Conservation (phyloP, 2,329 filamentous ascomycete genomes). For the Epichloe amarillans region DNA sequence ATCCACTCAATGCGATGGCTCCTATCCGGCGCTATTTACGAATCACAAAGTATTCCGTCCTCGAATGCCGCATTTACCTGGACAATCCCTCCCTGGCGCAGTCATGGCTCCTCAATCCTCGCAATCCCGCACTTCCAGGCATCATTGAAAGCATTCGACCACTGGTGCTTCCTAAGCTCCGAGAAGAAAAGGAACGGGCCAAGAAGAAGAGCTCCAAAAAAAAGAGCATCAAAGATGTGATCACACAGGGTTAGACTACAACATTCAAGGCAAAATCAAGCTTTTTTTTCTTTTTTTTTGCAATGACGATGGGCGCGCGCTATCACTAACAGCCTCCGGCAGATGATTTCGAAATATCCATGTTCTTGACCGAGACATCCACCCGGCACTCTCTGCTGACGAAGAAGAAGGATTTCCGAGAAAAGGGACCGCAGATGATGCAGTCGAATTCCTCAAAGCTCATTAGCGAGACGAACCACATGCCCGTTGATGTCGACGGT, state of each 20-base stretch:
- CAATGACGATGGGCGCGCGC: neutral
- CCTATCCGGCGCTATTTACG: conserved; percentile 80
- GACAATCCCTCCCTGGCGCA: conserved; percentile 75
- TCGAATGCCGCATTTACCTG: conserved; percentile 95
- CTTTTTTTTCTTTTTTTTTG: neutral
- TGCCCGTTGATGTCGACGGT: conserved; percentile 34
- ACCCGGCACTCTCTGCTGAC: conserved; percentile 77
- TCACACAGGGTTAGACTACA: conserved; percentile 51
- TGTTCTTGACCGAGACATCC: conserved; percentile 79
- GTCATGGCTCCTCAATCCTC: conserved; percentile 70
- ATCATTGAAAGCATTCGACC: conserved; percentile 79
- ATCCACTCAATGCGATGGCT: conserved; percentile 45
- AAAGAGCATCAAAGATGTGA: conserved; percentile 79
- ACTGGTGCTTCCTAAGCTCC: conserved; percentile 76
- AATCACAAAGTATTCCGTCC: conserved; percentile 82
- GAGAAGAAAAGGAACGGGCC: conserved; percentile 59
- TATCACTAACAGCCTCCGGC: conserved; percentile 3
- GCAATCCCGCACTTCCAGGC: conserved; percentile 62
- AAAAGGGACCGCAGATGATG: conserved; percentile 38
- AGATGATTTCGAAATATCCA: conserved; percentile 94
- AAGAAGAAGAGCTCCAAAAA: conserved; percentile 55
- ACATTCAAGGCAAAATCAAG: neutral
- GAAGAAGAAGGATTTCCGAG: conserved; percentile 68
- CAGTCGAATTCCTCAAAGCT: conserved; percentile 51
- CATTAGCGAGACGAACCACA: conserved; percentile 40